Evolutionary conservation across 441 rosid species (phyloP).

Genomic region (Erodium moschatum): DNA sequence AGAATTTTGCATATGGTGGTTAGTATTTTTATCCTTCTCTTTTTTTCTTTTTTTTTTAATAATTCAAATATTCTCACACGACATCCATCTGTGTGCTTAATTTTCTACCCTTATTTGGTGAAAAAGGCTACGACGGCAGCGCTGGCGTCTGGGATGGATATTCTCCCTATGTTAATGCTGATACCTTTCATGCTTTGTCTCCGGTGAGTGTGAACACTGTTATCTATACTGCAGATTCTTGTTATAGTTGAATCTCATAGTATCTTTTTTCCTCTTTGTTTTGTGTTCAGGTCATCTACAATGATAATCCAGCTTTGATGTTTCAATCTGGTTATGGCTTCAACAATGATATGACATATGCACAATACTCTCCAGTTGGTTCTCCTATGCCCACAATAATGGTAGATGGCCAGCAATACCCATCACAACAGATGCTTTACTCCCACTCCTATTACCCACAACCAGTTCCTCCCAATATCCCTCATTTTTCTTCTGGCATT

Average conservation of each 20-base stretch:
- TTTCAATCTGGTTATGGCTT: slow-evolving; percentile 50
- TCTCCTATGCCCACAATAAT: slow-evolving; percentile 44
- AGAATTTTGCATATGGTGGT: slow-evolving; percentile 29
- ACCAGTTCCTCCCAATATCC: slow-evolving; percentile 29
- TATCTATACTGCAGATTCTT: neutral
- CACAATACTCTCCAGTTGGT: slow-evolving; percentile 46
- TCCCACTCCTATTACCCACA: slow-evolving; percentile 45
- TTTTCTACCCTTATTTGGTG: neutral
- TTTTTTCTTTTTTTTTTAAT: neutral
- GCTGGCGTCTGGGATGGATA: slow-evolving; percentile 47
- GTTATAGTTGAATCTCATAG: slow-evolving; percentile 6
- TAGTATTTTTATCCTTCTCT: slow-evolving; percentile 14
- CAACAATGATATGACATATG: slow-evolving; percentile 47
- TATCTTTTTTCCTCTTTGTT: neutral
- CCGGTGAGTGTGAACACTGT: slow-evolving; percentile 35
- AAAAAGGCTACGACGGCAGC: slow-evolving; percentile 38
- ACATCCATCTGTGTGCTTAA: neutral
- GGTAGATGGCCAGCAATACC: slow-evolving; percentile 50
- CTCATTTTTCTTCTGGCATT: slow-evolving; percentile 33
- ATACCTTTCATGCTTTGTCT: slow-evolving; percentile 43
- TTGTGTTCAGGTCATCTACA: slow-evolving; percentile 44
- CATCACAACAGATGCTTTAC: slow-evolving; percentile 46
- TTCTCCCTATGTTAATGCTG: slow-evolving; percentile 40
- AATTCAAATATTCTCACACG: neutral
- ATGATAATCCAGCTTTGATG: slow-evolving; percentile 45